Evolutionary conservation across 306 rosid genomes (phyloP), one percentile per base, ranked within the genome.

Genomic region (Ormosia semicastrata): DNA sequence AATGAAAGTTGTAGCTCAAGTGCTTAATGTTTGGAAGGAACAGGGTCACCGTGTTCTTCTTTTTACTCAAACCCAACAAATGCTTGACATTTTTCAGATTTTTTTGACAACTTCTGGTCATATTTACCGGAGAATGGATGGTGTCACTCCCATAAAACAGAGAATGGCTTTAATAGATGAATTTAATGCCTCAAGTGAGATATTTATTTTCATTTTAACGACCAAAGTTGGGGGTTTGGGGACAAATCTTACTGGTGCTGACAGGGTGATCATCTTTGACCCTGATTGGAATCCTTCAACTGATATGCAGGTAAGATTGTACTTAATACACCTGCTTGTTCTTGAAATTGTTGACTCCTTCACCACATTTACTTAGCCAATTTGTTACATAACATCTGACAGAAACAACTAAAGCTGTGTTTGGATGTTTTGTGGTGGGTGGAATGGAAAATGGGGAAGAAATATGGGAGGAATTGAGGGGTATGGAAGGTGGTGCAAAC

Each of bases 231-330:
- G 99, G 81, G 99, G 99, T 78, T 89, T 95, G 80, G 99, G 99
- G 65, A 95, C 98, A 17, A 93, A 95, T 86, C 91, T 95, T 83
- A 93, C 97, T 18, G 98, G 99, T 85, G 99, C 97, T 54, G 73
- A 95, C 73, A 89, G 99, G 87, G 99, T 95, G 84, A 89, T 95
- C 76, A 95, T 95, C 86, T 95, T 89, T 54, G 98, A 93, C 75
- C 98, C 98, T 62, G 97, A 95, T 81, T 93, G 99, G 99, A 95
- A 95, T 81, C 99, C 99, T 58, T 95, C 99, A 37, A 95, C 94
- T 77, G 99, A 93, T 81, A 88, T 89, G 92, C 99, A 95, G 96
- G 99, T 93, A 77, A 37, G 10, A 34, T 60, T 65, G 24, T 33
- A 46, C 60, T 74, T 71, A 33, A 40, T 36, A 54, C 24, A 49